These are phyloP conservation scores for Liquidambar formosana DNA, from an alignment of 164 flowering plant genomes.

Conservation along the genomic window DNA sequence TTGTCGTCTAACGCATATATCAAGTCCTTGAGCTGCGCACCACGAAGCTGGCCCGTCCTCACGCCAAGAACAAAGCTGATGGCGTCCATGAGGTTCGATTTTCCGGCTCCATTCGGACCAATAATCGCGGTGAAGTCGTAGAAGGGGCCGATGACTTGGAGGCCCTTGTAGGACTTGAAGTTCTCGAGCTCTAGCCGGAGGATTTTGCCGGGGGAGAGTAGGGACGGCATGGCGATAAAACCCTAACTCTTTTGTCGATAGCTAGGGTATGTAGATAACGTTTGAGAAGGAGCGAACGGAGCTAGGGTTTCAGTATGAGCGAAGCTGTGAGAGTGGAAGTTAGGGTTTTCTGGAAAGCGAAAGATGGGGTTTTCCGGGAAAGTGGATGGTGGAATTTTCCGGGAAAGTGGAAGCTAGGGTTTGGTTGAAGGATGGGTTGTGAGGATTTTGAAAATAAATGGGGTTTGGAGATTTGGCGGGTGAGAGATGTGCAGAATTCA, in stretches of 20 bases:
- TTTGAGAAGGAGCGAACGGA: background rate
- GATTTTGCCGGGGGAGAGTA: constrained; percentile 69
- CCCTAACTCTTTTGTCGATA: background rate
- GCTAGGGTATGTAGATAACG: too few species aligned
- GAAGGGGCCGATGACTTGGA: constrained; percentile 86
- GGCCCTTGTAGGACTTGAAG: constrained; percentile 96
- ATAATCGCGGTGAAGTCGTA: constrained; percentile 93
- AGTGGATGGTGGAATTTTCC: background rate
- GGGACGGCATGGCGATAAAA: constrained; percentile 55
- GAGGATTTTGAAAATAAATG: too few species aligned
- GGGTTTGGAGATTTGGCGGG: constrained; percentile 2
- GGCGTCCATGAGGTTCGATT: constrained; percentile 98
- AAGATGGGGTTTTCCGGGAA: background rate
- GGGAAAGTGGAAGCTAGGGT: too few species aligned
- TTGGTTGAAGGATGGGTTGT: too few species aligned
- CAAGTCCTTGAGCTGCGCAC: constrained; percentile 86
- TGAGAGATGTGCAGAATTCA: background rate
- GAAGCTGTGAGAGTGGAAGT: background rate
- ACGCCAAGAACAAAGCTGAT: constrained; percentile 98
- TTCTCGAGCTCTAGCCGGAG: constrained; percentile 84
- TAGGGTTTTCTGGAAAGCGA: background rate
- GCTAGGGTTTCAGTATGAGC: constrained; percentile 6
- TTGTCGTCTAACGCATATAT: constrained; percentile 85
- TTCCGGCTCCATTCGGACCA: constrained; percentile 98
- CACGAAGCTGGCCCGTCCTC: constrained; percentile 82